Percentiles rank a stretch among this genome's conserved stretches.
phyloP scores from a whole-genome alignment of 108 stramenopile genomes.

The Seminavis robusta region DNA sequence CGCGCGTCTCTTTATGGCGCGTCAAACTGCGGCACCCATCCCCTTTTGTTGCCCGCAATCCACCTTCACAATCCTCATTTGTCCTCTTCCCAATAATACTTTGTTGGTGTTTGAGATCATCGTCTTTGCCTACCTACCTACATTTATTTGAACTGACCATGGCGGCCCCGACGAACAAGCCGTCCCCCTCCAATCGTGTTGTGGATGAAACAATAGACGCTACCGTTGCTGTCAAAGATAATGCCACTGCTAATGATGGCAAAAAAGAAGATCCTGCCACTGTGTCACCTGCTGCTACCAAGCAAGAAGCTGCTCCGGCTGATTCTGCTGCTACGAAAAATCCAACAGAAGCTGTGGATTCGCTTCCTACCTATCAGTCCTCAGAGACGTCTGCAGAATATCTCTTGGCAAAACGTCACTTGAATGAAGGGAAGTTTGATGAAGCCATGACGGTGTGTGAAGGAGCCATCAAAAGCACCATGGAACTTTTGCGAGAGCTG shows the following conservation, averaged over 20 bases:
- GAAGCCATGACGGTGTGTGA: slow-evolving; percentile 48
- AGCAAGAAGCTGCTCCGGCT: slow-evolving; percentile 7
- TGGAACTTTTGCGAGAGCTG: not conserved
- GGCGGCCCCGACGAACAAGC: slow-evolving; percentile 23
- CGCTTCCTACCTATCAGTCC: slow-evolving; percentile 35
- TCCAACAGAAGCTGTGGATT: not conserved
- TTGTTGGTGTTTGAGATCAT: too few species aligned
- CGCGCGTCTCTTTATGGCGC: too few species aligned
- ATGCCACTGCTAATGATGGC: not conserved
- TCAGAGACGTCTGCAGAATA: slow-evolving; percentile 48
- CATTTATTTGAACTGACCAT: slow-evolving; percentile 14
- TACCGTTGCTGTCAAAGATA: not conserved
- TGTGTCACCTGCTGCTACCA: too few species aligned
- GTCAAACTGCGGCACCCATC: too few species aligned
- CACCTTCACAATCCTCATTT: too few species aligned
- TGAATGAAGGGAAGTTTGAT: slow-evolving; percentile 54
- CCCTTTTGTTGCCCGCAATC: too few species aligned
- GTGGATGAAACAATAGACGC: not conserved
- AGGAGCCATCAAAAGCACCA: slow-evolving; percentile 14
- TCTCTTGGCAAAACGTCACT: slow-evolving; percentile 35
- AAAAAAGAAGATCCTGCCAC: too few species aligned
- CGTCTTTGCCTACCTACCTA: too few species aligned
- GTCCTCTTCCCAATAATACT: too few species aligned
- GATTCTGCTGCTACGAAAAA: not conserved
- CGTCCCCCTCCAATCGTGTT: slow-evolving; percentile 26